These are phyloP conservation scores for Aspergillus amoenus DNA, from an alignment of 2,329 filamentous ascomycete genomes.

Conservation along the genomic window DNA sequence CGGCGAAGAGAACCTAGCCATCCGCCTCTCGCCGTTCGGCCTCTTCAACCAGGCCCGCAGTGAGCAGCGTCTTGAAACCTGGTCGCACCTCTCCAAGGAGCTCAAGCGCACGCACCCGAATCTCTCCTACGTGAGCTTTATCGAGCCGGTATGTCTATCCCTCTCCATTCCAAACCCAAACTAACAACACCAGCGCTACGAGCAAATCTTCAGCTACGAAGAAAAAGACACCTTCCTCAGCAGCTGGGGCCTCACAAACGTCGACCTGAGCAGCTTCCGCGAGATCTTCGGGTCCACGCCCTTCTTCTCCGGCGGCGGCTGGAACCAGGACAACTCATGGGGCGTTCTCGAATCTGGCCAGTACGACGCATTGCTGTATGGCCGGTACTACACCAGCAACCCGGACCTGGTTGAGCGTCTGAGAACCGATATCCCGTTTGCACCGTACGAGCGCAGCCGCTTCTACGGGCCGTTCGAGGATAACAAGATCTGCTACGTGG, in stretches of 20 bases:
- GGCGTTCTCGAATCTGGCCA: constrained; percentile 49
- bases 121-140: constrained; percentile 56
- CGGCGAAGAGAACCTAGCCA: constrained; percentile 47
- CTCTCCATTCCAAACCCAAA: neutral
- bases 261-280: constrained; percentile 51
- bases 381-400: constrained; percentile 51
- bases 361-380: constrained; percentile 51
- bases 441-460: constrained; percentile 44
- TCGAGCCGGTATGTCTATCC: constrained; percentile 47
- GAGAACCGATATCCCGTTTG: constrained; percentile 40
- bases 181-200: constrained; percentile 39
- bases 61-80: constrained; percentile 54
- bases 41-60: constrained; percentile 54
- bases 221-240: constrained; percentile 52
- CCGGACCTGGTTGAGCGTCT: constrained; percentile 50
- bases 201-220: constrained; percentile 51
- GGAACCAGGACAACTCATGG: constrained; percentile 52
- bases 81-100: constrained; percentile 50
- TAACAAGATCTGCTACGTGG: constrained; percentile 30
- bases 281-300: constrained; percentile 54
- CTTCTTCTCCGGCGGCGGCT: constrained; percentile 58
- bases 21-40: constrained; percentile 51
- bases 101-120: constrained; percentile 48
- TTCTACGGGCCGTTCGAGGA: constrained; percentile 47
- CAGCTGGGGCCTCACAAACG: constrained; percentile 48